Evolutionary conservation across 228 moss, liverwort and hornwort species (phyloP).

Genomic region (Sphagnum magellanicum): DNA sequence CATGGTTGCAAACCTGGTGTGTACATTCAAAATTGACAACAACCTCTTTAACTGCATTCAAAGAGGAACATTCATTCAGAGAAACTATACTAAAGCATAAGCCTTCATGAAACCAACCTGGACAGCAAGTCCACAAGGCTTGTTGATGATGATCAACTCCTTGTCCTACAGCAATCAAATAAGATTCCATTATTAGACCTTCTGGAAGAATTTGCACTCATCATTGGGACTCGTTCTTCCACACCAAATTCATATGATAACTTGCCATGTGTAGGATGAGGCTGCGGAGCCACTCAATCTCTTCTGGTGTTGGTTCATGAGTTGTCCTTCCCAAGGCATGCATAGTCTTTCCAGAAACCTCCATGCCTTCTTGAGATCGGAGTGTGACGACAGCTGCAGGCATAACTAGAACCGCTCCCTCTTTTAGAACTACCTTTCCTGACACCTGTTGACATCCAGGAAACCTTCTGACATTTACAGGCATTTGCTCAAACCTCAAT

Average conservation of each 20-base stretch:
- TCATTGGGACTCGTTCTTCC: too few species aligned
- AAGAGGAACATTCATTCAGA: neutral
- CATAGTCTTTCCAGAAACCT: neutral
- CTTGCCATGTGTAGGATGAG: conserved; percentile 80
- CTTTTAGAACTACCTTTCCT: conserved; percentile 53
- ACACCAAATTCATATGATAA: conserved; percentile 1
- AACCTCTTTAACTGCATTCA: too few species aligned
- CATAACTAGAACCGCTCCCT: conserved; percentile 70
- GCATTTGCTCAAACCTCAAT: too few species aligned
- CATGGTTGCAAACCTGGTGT: too few species aligned
- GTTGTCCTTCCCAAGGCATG: conserved; percentile 2
- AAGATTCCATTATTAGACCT: too few species aligned
- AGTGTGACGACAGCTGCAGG: conserved; percentile 41
- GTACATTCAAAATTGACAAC: too few species aligned
- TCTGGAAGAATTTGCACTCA: too few species aligned
- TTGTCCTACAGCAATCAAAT: conserved; percentile 52
- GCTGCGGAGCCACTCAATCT: conserved; percentile 65
- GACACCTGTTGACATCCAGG: conserved; percentile 43
- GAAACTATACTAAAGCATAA: neutral
- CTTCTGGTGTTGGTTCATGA: conserved; percentile 34
- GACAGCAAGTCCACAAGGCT: conserved; percentile 92
- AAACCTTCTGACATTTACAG: too few species aligned
- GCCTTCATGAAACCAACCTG: conserved; percentile 38
- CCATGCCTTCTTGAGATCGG: neutral
- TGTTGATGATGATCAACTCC: conserved; percentile 83